These are phyloP conservation scores for Hypericum perforatum DNA, from an alignment of 345 rosid species.

Conservation along the genomic window DNA sequence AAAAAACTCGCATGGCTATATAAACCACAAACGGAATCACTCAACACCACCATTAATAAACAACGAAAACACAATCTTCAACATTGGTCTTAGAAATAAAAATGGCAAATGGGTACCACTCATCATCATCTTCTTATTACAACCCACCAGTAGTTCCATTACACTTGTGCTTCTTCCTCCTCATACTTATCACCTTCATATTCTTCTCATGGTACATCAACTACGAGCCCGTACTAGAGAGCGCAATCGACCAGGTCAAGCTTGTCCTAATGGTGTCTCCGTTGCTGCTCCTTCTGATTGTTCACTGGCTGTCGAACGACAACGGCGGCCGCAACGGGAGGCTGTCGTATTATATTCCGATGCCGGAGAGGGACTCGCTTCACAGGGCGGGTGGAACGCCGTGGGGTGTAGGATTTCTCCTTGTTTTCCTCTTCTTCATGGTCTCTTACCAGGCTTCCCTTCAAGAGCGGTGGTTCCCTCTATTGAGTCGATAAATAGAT, in stretches of 20 bases:
- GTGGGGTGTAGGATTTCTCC: too few species aligned
- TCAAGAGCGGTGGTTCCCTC: too few species aligned
- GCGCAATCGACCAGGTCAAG: conserved; percentile 38
- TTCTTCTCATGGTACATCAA: conserved; percentile 42
- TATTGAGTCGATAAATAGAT: too few species aligned
- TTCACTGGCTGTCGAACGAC: conserved; percentile 36
- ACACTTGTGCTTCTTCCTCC: conserved; percentile 40
- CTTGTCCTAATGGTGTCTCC: conserved; percentile 35
- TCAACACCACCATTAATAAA: too few species aligned
- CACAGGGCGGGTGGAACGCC: conserved; percentile 18
- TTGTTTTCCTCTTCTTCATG: too few species aligned
- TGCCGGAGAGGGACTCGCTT: conserved; percentile 35
- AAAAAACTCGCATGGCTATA: too few species aligned
- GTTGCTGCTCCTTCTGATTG: conserved; percentile 30
- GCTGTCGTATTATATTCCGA: conserved; percentile 14
- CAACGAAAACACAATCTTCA: too few species aligned
- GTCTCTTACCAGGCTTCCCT: too few species aligned
- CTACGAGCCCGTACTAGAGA: conserved; percentile 40
- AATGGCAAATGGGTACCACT: conserved; percentile 25
- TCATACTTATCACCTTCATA: conserved; percentile 31
- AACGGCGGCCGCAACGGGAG: conserved; percentile 18
- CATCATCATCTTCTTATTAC: conserved; percentile 15
- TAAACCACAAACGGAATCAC: too few species aligned
- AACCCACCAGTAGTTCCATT: conserved; percentile 13
- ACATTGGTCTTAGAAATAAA: neutral